Evolutionary conservation across 352 stramenopile species (phyloP), one percentile per base, ranked within the genome.

Genomic region (Saprolegnia diclina): DNA sequence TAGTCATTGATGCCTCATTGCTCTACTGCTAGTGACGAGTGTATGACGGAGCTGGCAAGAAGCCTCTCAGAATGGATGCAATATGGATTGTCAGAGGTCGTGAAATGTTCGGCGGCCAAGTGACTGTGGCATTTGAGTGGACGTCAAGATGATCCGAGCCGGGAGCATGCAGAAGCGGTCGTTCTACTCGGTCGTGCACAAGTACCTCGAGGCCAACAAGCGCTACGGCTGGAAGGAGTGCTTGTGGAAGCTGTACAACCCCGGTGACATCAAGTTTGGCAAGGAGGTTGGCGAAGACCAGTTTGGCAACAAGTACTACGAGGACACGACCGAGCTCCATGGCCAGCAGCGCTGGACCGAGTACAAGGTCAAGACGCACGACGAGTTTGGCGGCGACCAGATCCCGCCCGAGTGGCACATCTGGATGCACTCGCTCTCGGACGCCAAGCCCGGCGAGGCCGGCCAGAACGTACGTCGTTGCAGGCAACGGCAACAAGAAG

Each of bases 201-300:
- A 95, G 74, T 95, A 95, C 74, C 65, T 77, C 52, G 85, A 93
- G 72, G 80, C 87, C 42, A 76, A 85, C 75, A 88, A 90, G 74
- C 85, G 85, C 57, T 95, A 82, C 75, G 87, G 87, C 56, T 87
- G 76, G 73, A 89, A 92, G 81, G 75, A 79, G 10, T 82, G 80
- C 56, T 77, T 95, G 45, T 95, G 87, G 87, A 91, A 92, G 73
- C 80, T 95, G n/a, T 95, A 92, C 75, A 92, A 92, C 74, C 81
- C 83, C 1, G 83, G 83, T 16, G 87, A 95, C 69, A 83, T 95
- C 73, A 95, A 95, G 75, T 95, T 95, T 71, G 87, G 87, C 19
- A 84, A 88, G 59, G 77, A 82, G 44, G 85, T 95, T 26, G 87
- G 87, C 45, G 70, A 88, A 64, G 87, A 95, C 71, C 75, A 89